Base-by-base conservation (phyloP, 1,139 yeast genomes). In the Yamadazyma blattariae region DNA sequence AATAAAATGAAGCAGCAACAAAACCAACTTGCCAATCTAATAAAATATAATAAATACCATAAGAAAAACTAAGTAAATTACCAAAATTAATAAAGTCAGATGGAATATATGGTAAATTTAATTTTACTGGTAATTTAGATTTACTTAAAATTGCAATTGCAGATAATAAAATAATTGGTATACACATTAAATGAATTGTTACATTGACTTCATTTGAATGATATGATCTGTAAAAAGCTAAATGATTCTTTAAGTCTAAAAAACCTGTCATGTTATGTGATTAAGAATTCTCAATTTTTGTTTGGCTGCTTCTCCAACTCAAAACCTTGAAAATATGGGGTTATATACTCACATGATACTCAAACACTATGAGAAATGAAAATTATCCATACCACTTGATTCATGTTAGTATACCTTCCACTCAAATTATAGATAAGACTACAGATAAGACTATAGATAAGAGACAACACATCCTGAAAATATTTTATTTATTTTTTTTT, bases 141-240 rank as follows among this genome's bases (percentile, higher is more conserved):
- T 51, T 36, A 4, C 73, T 50, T 7, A 67, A 47, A 19, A 79
- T 54, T 5, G 62, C 66, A 32, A 80, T 55, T 3, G 81, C 61
- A 2, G 88, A 66, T 37, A 75, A 61, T 17, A 87, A 63, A 38
- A 92, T 88, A 12, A 78, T 58, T 1, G 97, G 97, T 29, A 92
- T 90, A 52, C 89, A 89, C 3, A 76, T 56, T 37, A 84, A 61
- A 53, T 92, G 98, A 42, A 92, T 85, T 8, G 69, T 48, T 9
- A 89, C 94, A 60, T 92, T 92, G 34, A 64, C 67, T 11, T 65
- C 63, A 54, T 86, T 70, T 54, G 72, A 70, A 57, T 92, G 98
- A 55, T 90, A 90, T 2, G 86, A 74, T 57, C 94, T 80, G 66
- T 92, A 92, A 52, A 86, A 86, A 18, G 80, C 79, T 36, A 90